Base-by-base conservation (phyloP, 2,329 filamentous ascomycete genomes). In the Ophioceras dolichostomum region DNA sequence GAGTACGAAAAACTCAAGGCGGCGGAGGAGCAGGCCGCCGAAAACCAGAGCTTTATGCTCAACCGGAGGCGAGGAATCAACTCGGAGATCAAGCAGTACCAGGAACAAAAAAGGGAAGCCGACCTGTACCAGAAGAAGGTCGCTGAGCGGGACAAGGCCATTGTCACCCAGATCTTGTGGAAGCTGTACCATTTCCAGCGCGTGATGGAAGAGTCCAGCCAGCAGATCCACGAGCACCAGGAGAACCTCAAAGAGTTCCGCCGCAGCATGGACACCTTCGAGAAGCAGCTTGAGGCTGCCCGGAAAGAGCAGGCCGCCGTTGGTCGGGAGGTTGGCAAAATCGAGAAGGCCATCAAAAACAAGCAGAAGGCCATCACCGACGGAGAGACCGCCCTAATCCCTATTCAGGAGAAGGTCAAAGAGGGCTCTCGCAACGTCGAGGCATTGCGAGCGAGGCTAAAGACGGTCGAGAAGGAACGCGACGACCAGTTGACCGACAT, bases 21-120 rank as follows among this genome's bases (percentile, higher is more conserved):
- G 7, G 84, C 94, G 52, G 77, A 83, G 4, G 87, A 95, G 45
- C 79, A 86, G 49, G 87, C 89, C 5, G 76, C 81, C 1, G 89
- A 96, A 50, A 85, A 93, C 46, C 85, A 94, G 46, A 84, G 79
- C 32, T 83, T 86, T 47, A 88, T 94, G 55, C 75, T 96, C 8
- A 83, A 91, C 51, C 77, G 88, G 43, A 83, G 91, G 24, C 79
- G 91, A 47, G 87, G 84, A 34, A 95, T 98, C 62, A 96, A 96
- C 57, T 89, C 87, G 3, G 91, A 98, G 60, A 93, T 98, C 56
- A 94, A 91, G 56, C 87, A 94, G 51, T 98, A 95, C 52, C 83
- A 94, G 52, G 87, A 96, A 56, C 89, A 96, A 59, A 96, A 96
- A 63, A 79, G 79, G 47, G 91, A 96, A 54, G 89, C 89, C 5